Base-by-base conservation (phyloP, 768 basidiomycete species). In the Phlegmacium glaucopus region DNA sequence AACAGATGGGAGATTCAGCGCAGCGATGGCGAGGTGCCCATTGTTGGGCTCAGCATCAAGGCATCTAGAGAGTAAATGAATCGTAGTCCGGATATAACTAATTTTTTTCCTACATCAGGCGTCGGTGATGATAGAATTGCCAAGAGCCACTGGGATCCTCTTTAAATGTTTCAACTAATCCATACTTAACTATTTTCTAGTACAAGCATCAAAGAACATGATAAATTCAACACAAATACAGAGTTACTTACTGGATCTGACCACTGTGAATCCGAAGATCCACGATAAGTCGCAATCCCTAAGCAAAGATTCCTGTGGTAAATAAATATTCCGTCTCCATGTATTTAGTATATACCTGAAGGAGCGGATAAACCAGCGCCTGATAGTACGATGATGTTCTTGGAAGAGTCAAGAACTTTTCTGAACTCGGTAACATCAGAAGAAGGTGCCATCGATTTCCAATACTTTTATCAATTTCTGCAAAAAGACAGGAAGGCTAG, bases 81-180 rank as follows among this genome's bases (percentile, higher is more conserved):
- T 45, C 18, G 15, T 10, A 37, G 16, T 18, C 26, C 37, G n/a
- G 12, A 16, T 36, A 29, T 26, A 30, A n/a, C 39, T 8, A 13
- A 15, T 28, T 15, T 39, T 7, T 22, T 15, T n/a, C 67, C 57
- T 39, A 72, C 71, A 62, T 60, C 50, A 68, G 60, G 30, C 76
- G 66, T 34, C 76, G 59, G 43, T 69, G 67, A 48, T 80, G 77
- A 44, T 76, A 76, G 61, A 77, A 77, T 30, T 55, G 70, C 74
- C 74, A 76, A 1, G 72, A 68, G 2, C 60, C 54, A 38, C 61
- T 64, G 3, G 72, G 72, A 48, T 75, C 64, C 13, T 65, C 59
- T 9, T 58, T 48, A 55, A 76, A 76, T 1, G 72, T 72, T 29
- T 69, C 61, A 4, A 69, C 72, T 2, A 66, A 67, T 1, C 70